Percentiles rank a stretch among this genome's conserved stretches.
These are phyloP conservation scores for Kodamaea sagamina DNA, from an alignment of 805 yeast genomes.

Conservation along the genomic window DNA sequence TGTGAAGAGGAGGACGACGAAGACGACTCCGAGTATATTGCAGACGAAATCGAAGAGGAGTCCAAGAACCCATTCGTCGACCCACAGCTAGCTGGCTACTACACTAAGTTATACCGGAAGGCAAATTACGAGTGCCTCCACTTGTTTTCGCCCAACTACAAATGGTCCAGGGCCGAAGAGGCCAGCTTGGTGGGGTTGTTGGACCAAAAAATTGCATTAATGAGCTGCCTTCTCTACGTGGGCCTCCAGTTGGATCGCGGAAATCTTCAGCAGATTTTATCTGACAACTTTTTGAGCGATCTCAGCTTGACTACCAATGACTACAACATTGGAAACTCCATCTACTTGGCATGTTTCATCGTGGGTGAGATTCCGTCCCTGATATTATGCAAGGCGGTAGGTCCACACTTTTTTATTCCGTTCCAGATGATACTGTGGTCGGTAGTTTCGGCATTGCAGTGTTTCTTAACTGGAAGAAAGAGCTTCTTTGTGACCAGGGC, in stretches of 20 bases:
- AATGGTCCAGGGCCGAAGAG: conserved; percentile 29
- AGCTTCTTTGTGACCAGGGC: conserved; percentile 25
- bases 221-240: conserved; percentile 25
- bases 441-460: conserved; percentile 25
- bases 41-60: conserved; percentile 3
- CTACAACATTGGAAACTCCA: conserved; percentile 26
- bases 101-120: conserved; percentile 46
- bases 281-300: conserved; percentile 24
- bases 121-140: conserved; percentile 55
- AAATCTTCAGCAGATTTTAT: conserved; percentile 26
- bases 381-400: conserved; percentile 26
- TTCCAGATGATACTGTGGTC: conserved; percentile 27
- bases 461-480: conserved; percentile 18
- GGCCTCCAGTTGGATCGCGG: conserved; percentile 28
- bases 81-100: conserved; percentile 32
- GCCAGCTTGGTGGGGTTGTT: conserved; percentile 20
- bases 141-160: conserved; percentile 57
- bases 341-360: conserved; percentile 25
- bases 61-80: conserved; percentile 9
- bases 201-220: conserved; percentile 25
- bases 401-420: conserved; percentile 28
- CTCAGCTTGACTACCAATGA: conserved; percentile 25
- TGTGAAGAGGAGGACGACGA: background rate
- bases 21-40: background rate
- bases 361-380: conserved; percentile 29